phyloP scores from a whole-genome alignment of 2,329 filamentous ascomycete species.

The Arthrobotrys iridis region DNA sequence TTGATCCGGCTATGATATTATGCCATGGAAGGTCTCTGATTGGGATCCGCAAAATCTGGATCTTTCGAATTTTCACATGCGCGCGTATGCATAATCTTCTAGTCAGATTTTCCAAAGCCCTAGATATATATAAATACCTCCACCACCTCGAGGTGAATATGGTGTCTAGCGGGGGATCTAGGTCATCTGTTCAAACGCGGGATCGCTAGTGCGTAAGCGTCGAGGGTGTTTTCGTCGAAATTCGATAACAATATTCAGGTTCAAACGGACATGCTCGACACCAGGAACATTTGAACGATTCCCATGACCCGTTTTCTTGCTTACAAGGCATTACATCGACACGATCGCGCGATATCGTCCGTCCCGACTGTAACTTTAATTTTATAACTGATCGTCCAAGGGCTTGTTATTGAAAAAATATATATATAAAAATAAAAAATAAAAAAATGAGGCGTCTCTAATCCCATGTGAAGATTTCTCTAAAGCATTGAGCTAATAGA shows the following conservation, averaged over 20 bases:
- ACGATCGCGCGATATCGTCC: no score
- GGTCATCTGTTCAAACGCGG: slow-evolving; percentile 1
- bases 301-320: neutral
- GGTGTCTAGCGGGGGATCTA: no score
- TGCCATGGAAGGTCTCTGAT: neutral
- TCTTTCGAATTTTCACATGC: neutral
- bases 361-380: no score
- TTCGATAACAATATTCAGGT: no score
- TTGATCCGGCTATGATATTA: neutral
- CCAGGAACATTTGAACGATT: neutral
- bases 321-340: neutral
- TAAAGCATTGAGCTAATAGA: no score
- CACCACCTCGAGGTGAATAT: neutral
- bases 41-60: neutral
- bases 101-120: neutral
- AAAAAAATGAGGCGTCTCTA: no score
- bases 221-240: slow-evolving; percentile 9
- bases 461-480: no score
- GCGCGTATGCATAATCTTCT: neutral
- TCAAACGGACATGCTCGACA: neutral
- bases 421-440: no score
- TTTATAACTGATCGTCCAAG: no score
- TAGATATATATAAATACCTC: neutral
- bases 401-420: no score
- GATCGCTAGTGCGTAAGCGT: neutral